Base-by-base conservation (phyloP, 2,329 filamentous ascomycete species). In the Chrysoporthe puriensis region DNA sequence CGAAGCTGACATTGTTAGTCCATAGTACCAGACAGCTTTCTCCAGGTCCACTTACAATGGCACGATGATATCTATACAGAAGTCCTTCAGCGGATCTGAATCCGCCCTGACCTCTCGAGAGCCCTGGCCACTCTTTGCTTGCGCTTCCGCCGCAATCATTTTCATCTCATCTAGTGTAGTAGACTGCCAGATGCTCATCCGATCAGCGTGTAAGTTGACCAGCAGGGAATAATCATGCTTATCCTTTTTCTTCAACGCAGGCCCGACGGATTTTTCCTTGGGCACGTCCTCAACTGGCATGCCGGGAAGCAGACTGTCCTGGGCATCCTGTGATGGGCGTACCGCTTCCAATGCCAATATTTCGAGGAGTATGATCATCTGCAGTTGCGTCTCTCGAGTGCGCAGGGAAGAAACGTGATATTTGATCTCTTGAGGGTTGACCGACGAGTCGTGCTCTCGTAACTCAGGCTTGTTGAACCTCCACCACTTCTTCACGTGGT, bases 131-230 rank as follows among this genome's bases (percentile, higher is more conserved):
- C 75, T 72, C 2, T 73, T 75, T 3, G 76, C 70, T 70, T 86
- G 84, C 0, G 83, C 81, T 65, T 86, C 84, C 57, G 83, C 82
- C 18, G 85, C 73, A 16, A 85, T 74, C 48, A 70, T 68, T 32
- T 82, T 79, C 68, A 85, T 77, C 65, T 88, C 85, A 70, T 91
- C 86, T 32, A 88, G 80, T 46, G 89, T 88, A 8, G 92, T 89
- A 3, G 91, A 93, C 74, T 94, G 91, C 92, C 92, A 95, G 69
- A 96, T 96, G 73, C 90, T 93, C 34, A 96, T 81, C 59, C 91
- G 88, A 76, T 96, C 92, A 8, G 92, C 86, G 63, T 94, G 86
- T 0, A 93, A 82, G 74, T 95, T 92, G 4, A 94, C 81, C 26
- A 92, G 82, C 8, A 88, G 79, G 1, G 85, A 84, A 7, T 92